phyloP scores from a whole-genome alignment of 75 land plant genomes.

The Sequoia sempervirens region DNA sequence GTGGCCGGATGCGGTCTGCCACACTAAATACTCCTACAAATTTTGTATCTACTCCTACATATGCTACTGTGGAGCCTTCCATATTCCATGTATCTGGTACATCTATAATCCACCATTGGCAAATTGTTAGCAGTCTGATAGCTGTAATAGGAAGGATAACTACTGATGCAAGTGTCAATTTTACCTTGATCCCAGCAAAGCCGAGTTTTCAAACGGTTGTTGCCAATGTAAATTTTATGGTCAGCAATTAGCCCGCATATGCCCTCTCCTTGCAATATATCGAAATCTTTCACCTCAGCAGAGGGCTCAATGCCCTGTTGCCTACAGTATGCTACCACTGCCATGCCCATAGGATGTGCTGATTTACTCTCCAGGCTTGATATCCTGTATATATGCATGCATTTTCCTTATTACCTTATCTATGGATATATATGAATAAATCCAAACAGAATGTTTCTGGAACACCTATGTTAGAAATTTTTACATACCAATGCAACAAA shows the following conservation, averaged over 20 bases:
- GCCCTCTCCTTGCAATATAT: conserved; percentile 78
- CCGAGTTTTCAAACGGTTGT: conserved; percentile 49
- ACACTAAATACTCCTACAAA: conserved; percentile 42
- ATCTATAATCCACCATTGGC: neutral
- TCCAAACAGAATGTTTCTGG: neutral
- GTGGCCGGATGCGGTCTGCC: conserved; percentile 65
- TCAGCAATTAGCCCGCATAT: conserved; percentile 63
- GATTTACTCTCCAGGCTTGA: conserved; percentile 86
- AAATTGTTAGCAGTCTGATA: neutral
- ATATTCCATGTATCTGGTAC: neutral
- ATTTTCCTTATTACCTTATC: conserved; percentile 8
- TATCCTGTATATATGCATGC: neutral
- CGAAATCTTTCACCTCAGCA: conserved; percentile 58
- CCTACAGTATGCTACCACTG: conserved; percentile 58
- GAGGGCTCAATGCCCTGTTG: conserved; percentile 40
- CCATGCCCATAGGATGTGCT: conserved; percentile 89
- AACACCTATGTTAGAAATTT: neutral
- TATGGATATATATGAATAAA: conserved; percentile 24
- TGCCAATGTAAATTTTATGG: conserved; percentile 60
- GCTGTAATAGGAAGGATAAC: neutral
- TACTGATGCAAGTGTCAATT: neutral
- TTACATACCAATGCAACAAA: conserved; percentile 70
- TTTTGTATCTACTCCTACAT: conserved; percentile 34
- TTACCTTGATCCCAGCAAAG: conserved; percentile 32
- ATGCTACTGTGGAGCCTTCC: conserved; percentile 53